Conservation (phyloP, 2,329 filamentous ascomycete species). For the Alternaria longipes region DNA sequence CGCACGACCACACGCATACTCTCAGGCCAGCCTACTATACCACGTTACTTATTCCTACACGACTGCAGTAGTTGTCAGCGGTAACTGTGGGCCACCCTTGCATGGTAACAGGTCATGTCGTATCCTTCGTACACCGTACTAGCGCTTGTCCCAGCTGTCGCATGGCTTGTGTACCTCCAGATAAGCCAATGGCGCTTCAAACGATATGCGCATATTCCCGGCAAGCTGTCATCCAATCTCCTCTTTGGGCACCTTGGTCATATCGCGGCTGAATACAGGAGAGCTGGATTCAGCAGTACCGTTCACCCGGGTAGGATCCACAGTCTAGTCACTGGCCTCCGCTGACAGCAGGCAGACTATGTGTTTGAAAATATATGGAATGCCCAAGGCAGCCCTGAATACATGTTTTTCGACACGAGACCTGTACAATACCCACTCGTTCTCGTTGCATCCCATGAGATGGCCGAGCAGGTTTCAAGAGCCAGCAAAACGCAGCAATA, state of each 20-base stretch:
- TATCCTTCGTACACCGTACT: slow-evolving; percentile 28
- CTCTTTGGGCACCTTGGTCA: slow-evolving; percentile 40
- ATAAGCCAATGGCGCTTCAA: slow-evolving; percentile 41
- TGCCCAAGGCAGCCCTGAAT: slow-evolving; percentile 36
- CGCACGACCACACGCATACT: background rate
- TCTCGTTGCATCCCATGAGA: slow-evolving; percentile 41
- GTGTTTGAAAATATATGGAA: slow-evolving; percentile 42
- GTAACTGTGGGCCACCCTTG: background rate
- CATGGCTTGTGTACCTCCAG: slow-evolving; percentile 31
- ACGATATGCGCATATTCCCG: slow-evolving; percentile 35
- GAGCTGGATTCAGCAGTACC: slow-evolving; percentile 30
- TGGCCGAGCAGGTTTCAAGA: slow-evolving; percentile 48
- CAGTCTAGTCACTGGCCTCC: background rate
- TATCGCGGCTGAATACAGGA: slow-evolving; percentile 39
- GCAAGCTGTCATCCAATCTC: slow-evolving; percentile 31
- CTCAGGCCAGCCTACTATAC: background rate
- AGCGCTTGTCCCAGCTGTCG: slow-evolving; percentile 29
- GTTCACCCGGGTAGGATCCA: slow-evolving; percentile 40
- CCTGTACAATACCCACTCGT: slow-evolving; percentile 38
- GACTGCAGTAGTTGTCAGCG: background rate
- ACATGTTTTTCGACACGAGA: slow-evolving; percentile 44
- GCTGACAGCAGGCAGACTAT: slow-evolving; percentile 39
- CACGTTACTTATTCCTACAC: background rate
- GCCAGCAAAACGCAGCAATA: slow-evolving; percentile 41
- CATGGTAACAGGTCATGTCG: slow-evolving; percentile 23